These are phyloP conservation scores for Rugonectria rugulosa DNA, from an alignment of 2,329 filamentous ascomycete species.

Conservation along the genomic window DNA sequence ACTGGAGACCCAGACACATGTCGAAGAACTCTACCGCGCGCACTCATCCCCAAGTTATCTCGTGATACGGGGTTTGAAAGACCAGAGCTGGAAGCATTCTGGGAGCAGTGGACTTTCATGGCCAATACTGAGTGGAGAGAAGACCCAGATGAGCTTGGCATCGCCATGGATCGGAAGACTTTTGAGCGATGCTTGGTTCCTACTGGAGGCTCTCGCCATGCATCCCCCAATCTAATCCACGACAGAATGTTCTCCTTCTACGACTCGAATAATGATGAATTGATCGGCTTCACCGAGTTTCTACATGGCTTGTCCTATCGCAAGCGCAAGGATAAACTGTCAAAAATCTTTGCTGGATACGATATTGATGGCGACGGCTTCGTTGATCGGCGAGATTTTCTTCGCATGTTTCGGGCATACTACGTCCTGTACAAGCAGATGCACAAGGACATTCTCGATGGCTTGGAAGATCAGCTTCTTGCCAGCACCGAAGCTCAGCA, in stretches of 20 bases:
- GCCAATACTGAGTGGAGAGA: slow-evolving; percentile 84
- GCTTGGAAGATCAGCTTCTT: slow-evolving; percentile 79
- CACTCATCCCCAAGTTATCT: slow-evolving; percentile 72
- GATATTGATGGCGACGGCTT: slow-evolving; percentile 90
- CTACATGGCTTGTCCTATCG: slow-evolving; percentile 79
- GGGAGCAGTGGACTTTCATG: slow-evolving; percentile 96
- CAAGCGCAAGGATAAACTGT: slow-evolving; percentile 73
- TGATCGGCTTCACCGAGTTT: slow-evolving; percentile 94
- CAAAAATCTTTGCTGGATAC: slow-evolving; percentile 84
- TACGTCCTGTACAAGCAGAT: slow-evolving; percentile 91
- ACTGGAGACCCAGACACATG: slow-evolving; percentile 83
- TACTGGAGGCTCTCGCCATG: slow-evolving; percentile 79
- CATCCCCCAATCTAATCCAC: slow-evolving; percentile 87
- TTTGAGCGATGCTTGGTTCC: slow-evolving; percentile 92
- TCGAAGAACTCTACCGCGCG: slow-evolving; percentile 70
- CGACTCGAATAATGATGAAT: slow-evolving; percentile 85
- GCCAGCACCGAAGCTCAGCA: slow-evolving; percentile 79
- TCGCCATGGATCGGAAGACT: slow-evolving; percentile 90
- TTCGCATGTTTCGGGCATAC: slow-evolving; percentile 91
- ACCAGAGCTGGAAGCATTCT: slow-evolving; percentile 89
- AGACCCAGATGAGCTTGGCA: slow-evolving; percentile 77
- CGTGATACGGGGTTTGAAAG: slow-evolving; percentile 81
- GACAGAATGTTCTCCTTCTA: slow-evolving; percentile 98
- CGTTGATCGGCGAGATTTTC: slow-evolving; percentile 84
- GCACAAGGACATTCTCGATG: slow-evolving; percentile 82